Conservation (phyloP, 2,329 filamentous ascomycete genomes). For the Neurospora crassa region DNA sequence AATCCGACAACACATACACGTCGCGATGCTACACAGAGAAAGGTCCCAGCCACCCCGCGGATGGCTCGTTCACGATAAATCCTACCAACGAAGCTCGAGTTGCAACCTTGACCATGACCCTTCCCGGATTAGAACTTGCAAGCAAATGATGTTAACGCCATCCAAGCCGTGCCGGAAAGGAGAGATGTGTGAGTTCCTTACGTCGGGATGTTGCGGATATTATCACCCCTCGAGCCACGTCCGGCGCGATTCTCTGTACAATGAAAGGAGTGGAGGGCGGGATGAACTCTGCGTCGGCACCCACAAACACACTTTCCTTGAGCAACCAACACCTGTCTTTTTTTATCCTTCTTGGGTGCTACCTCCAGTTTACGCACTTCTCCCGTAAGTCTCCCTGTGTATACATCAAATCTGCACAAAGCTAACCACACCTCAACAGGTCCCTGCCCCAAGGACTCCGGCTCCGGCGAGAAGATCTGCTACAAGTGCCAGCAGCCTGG, state of each 20-base stretch:
- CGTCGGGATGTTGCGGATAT: slow-evolving; percentile 2
- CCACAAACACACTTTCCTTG: too few relatives aligned
- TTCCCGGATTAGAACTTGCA: not conserved
- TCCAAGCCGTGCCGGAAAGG: not conserved
- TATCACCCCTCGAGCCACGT: slow-evolving; percentile 5
- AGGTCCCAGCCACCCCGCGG: not conserved
- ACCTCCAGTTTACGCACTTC: slow-evolving; percentile 46
- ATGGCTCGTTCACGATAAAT: slow-evolving; percentile 1
- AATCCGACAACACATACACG: not conserved
- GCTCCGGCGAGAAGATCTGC: slow-evolving; percentile 86
- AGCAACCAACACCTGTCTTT: too few relatives aligned
- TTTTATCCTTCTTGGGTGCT: too few relatives aligned
- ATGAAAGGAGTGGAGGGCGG: not conserved
- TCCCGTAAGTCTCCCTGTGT: slow-evolving; percentile 42
- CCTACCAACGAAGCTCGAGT: not conserved
- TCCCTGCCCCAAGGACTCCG: slow-evolving; percentile 89
- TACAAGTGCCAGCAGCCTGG: slow-evolving; percentile 86
- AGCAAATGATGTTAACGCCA: not conserved
- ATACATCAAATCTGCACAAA: not conserved
- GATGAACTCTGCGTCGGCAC: too few relatives aligned
- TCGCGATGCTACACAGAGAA: not conserved
- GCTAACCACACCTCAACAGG: not conserved
- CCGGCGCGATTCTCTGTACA: not conserved
- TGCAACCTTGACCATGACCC: slow-evolving; percentile 1
- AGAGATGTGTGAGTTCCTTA: not conserved